Evolutionary conservation across 345 rosid genomes (phyloP).

Genomic region (Ceriops zippeliana): DNA sequence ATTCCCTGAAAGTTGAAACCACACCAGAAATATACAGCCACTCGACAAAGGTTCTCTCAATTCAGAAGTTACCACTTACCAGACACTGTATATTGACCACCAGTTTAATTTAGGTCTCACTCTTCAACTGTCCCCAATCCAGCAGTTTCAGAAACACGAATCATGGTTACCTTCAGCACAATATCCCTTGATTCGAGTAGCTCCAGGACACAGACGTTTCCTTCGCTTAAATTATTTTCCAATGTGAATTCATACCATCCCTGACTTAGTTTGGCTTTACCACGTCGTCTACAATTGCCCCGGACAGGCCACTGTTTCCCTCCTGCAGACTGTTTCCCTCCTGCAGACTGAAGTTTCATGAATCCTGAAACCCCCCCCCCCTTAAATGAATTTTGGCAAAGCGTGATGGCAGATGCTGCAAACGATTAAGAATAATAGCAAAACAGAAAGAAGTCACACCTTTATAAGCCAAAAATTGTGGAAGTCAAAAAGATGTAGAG

Average conservation of each 20-base stretch:
- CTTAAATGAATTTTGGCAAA: slow-evolving; percentile 72
- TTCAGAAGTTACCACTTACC: slow-evolving; percentile 10
- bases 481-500: no score
- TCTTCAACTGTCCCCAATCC: not conserved
- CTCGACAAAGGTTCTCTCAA: slow-evolving; percentile 13
- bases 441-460: not conserved
- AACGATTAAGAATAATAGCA: not conserved
- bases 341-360: slow-evolving; percentile 69
- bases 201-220: slow-evolving; percentile 81
- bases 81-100: slow-evolving; percentile 11
- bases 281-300: slow-evolving; percentile 64
- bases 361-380: slow-evolving; percentile 70
- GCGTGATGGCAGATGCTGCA: slow-evolving; percentile 77
- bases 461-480: not conserved
- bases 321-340: slow-evolving; percentile 62
- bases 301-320: slow-evolving; percentile 87
- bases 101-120: slow-evolving; percentile 13
- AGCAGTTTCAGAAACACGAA: slow-evolving; percentile 44
- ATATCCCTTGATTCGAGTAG: slow-evolving; percentile 61
- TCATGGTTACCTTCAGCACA: slow-evolving; percentile 71
- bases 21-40: slow-evolving; percentile 13
- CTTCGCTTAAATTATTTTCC: slow-evolving; percentile 80
- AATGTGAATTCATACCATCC: slow-evolving; percentile 87
- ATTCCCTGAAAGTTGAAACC: slow-evolving; percentile 6
- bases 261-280: slow-evolving; percentile 76